Conservation (phyloP, 2,329 filamentous ascomycete species). For the Diaporthe capsici region DNA sequence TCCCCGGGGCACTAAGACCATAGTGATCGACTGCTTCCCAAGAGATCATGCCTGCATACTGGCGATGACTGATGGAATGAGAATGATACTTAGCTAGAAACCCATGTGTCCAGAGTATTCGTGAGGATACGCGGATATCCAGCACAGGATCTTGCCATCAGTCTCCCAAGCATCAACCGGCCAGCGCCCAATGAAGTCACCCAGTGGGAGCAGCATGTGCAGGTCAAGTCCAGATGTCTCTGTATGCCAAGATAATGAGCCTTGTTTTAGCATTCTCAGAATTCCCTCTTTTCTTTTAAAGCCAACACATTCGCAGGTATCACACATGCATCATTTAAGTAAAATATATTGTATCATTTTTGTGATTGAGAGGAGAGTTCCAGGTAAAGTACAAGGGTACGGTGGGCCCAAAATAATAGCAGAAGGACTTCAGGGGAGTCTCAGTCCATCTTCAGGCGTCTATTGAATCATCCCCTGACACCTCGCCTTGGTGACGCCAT, state of each 20-base stretch:
- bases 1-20: neutral
- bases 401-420: neutral
- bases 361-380: neutral
- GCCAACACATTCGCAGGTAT: no score
- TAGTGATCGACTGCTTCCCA: slow-evolving; percentile 22
- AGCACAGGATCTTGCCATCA: slow-evolving; percentile 59
- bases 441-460: neutral
- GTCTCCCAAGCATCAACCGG: slow-evolving; percentile 61
- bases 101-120: slow-evolving; percentile 45
- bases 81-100: no score
- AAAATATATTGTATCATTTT: neutral
- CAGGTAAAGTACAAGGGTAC: neutral
- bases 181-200: slow-evolving; percentile 51
- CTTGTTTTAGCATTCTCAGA: no score
- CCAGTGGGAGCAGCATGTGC: slow-evolving; percentile 52
- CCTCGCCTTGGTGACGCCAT: neutral
- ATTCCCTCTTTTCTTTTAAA: no score
- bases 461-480: neutral
- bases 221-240: slow-evolving; percentile 42
- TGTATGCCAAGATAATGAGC: no score
- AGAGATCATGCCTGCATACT: neutral
- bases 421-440: neutral
- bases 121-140: slow-evolving; percentile 66
- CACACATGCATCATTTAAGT: accelerated
- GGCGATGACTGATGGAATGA: no score